Evolutionary conservation across 1,284 basidiomycete genomes (phyloP).

Genomic region (Cutaneotrichosporon dermatis): DNA sequence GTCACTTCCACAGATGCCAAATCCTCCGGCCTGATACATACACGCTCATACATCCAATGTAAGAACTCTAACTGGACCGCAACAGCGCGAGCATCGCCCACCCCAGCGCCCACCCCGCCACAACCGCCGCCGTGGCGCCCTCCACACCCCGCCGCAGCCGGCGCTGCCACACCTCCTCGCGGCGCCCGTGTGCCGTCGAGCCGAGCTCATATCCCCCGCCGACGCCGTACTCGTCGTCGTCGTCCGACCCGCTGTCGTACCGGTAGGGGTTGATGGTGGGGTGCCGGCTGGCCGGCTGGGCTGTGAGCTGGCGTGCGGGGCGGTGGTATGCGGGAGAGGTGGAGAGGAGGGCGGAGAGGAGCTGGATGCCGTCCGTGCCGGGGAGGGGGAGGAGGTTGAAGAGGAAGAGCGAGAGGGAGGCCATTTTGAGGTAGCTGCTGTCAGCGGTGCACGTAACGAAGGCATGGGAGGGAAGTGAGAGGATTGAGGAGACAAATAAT

Average conservation of each 20-base stretch:
- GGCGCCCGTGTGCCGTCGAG: slow-evolving; percentile 14
- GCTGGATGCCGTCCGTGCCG: slow-evolving; percentile 39
- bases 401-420: slow-evolving; percentile 40
- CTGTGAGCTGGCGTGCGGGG: slow-evolving; percentile 6
- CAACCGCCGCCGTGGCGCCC: slow-evolving; percentile 20
- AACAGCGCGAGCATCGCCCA: slow-evolving; percentile 35
- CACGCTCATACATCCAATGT: too few relatives aligned
- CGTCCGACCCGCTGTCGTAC: slow-evolving; percentile 21
- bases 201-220: slow-evolving; percentile 13
- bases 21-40: too few relatives aligned
- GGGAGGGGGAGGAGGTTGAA: slow-evolving; percentile 47
- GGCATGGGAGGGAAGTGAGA: too few relatives aligned
- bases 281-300: slow-evolving; percentile 12
- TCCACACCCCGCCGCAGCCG: slow-evolving; percentile 27
- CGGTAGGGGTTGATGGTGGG: slow-evolving; percentile 16
- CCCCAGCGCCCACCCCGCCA: slow-evolving; percentile 24
- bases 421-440: slow-evolving; percentile 36
- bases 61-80: slow-evolving; percentile 21
- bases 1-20: too few relatives aligned
- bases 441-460: slow-evolving; percentile 4
- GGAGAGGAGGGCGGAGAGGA: slow-evolving; percentile 27
- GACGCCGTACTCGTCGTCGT: slow-evolving; percentile 30
- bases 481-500: too few relatives aligned
- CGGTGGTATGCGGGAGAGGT: background rate
- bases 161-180: slow-evolving; percentile 29